Evolutionary conservation across 805 yeast species (phyloP), one percentile per base, ranked within the genome.

Genomic region (Brettanomyces naardenensis): DNA sequence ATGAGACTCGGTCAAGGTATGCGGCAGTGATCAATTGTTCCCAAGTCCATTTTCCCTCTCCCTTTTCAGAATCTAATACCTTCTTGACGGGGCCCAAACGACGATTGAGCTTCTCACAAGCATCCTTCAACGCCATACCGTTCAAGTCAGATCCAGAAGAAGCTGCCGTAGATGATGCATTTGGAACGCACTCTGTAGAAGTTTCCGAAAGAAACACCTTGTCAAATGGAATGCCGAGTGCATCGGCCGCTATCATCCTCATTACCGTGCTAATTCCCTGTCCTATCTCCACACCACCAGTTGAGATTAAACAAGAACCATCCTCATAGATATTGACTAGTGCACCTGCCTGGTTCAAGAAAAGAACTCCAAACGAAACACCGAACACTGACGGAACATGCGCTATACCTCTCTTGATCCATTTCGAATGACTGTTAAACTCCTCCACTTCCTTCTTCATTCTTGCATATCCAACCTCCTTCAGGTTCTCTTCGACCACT

Each of bases 201-300:
- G 73, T 68, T 44, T 69, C 74, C 31, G 68, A 59, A 22, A 68
- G 58, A 41, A 64, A 68, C 2, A 66, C 62, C 27, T 61, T 51
- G 4, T 65, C 68, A 27, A 65, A 45, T 2, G 69, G 64, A 15
- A 67, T 66, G 3, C 55, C 54, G 20, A 69, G 56, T 38, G 64
- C 70, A 33, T 62, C 53, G 1, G 74, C 73, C 15, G 66, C 65
- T 28, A 69, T 52, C 71, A 66, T 68, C 6, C 62, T 58, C 73
- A 69, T 68, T 45, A 69, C 68, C 9, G 73, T 69, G 36, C 64
- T 61, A 29, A 68, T 47, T 15, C 74, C 74, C 47, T 68, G 74
- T 14, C 74, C 74, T 58, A 68, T 68, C 39, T 68, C 74, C 10
- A 68, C 68, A 38, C 74, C 74, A 34, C 73, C 74, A 33, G 67